These are phyloP conservation scores for Huntiella abstrusa DNA, from an alignment of 2,329 filamentous ascomycete species.

Conservation along the genomic window DNA sequence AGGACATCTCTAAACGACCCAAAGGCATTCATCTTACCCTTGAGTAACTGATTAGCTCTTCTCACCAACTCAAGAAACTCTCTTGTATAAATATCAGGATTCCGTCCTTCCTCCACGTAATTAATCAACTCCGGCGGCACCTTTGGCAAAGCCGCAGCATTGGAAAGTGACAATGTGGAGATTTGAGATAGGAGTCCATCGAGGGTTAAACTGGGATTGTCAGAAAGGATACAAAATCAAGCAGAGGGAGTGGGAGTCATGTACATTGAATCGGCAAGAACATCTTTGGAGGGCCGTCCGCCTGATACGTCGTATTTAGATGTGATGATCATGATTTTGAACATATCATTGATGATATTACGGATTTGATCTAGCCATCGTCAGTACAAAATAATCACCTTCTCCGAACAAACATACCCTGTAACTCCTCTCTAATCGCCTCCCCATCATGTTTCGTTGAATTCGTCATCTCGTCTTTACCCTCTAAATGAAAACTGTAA, in stretches of 20 bases:
- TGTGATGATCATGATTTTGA: slow-evolving; percentile 43
- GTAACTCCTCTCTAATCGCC: too few species aligned
- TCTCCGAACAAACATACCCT: too few species aligned
- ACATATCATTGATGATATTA: slow-evolving; percentile 43
- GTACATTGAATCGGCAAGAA: slow-evolving; percentile 35
- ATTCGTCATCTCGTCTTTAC: too few species aligned
- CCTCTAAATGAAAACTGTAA: too few species aligned
- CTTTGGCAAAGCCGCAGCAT: slow-evolving; percentile 24
- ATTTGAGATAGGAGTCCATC: slow-evolving; percentile 21
- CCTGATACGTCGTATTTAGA: slow-evolving; percentile 36
- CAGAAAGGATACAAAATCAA: neutral
- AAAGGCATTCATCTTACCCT: slow-evolving; percentile 46
- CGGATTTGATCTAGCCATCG: slow-evolving; percentile 34
- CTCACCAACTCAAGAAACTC: slow-evolving; percentile 54
- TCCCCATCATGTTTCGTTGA: too few species aligned
- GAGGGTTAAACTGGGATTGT: slow-evolving; percentile 20
- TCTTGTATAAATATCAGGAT: slow-evolving; percentile 56
- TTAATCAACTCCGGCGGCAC: slow-evolving; percentile 45
- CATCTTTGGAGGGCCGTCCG: slow-evolving; percentile 32
- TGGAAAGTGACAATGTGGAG: slow-evolving; percentile 23
- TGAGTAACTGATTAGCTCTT: slow-evolving; percentile 46
- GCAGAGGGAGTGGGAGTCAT: neutral
- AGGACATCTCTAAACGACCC: slow-evolving; percentile 41
- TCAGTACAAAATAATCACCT: neutral
- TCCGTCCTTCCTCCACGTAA: slow-evolving; percentile 53